phyloP scores from a whole-genome alignment of 495 filamentous ascomycete genomes.

The Sabuloglossum arenarium region DNA sequence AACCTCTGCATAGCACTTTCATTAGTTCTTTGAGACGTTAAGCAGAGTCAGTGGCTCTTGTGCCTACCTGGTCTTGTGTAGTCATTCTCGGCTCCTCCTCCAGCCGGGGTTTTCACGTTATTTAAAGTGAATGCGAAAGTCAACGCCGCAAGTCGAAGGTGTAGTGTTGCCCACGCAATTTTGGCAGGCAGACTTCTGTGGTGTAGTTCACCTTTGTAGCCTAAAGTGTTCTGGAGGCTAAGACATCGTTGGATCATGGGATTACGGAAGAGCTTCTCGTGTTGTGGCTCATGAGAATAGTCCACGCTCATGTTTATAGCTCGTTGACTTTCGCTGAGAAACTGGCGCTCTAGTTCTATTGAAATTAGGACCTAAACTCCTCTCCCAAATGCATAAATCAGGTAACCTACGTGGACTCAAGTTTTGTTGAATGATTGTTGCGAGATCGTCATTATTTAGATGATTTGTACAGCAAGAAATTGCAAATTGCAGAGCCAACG shows the following conservation, averaged over 20 bases:
- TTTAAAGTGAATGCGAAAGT: conserved; percentile 32
- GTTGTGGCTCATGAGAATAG: conserved; percentile 43
- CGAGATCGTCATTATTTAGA: conserved; percentile 50
- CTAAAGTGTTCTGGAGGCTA: conserved; percentile 47
- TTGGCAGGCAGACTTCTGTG: conserved; percentile 41
- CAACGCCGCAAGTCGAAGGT: conserved; percentile 47
- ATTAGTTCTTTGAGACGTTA: background rate
- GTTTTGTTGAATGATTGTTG: conserved; percentile 31
- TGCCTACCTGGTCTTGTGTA: conserved; percentile 1
- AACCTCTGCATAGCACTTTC: background rate
- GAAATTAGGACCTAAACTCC: background rate
- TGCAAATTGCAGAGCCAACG: conserved; percentile 38
- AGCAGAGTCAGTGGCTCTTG: background rate
- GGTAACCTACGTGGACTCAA: conserved; percentile 6
- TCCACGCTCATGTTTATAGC: conserved; percentile 46
- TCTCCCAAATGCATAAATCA: background rate
- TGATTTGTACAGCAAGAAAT: conserved; percentile 31
- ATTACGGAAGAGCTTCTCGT: conserved; percentile 50
- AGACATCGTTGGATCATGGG: conserved; percentile 44
- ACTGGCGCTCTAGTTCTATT: conserved; percentile 19
- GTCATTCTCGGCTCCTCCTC: conserved; percentile 2
- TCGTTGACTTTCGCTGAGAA: conserved; percentile 44
- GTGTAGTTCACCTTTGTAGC: conserved; percentile 36
- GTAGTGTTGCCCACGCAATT: conserved; percentile 51
- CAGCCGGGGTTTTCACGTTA: conserved; percentile 2